phyloP scores from a whole-genome alignment of 2,329 filamentous ascomycete genomes.

The Dendrostoma leiphaemia region DNA sequence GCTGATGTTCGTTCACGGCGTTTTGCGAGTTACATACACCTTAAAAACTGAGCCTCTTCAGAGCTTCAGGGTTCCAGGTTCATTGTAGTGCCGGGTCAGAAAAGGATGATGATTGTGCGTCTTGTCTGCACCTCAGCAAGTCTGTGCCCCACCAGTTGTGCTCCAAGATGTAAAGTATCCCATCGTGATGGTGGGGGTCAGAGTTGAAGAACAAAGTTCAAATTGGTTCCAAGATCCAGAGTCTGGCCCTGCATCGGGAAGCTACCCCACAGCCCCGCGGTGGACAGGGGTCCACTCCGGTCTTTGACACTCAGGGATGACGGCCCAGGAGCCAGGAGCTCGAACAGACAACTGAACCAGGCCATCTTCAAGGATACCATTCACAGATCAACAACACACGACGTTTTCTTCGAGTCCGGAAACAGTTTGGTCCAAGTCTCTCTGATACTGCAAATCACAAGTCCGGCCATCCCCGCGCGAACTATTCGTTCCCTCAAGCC shows the following conservation, averaged over 20 bases:
- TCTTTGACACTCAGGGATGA: conserved; percentile 7
- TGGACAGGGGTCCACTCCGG: conserved; percentile 8
- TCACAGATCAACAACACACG: background rate
- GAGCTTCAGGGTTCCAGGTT: no score
- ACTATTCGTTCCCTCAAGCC: background rate
- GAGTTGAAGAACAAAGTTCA: background rate
- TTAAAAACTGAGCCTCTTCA: no score
- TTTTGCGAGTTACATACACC: no score
- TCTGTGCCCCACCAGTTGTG: no score
- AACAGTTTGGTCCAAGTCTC: background rate
- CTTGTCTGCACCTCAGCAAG: no score
- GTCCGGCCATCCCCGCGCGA: background rate
- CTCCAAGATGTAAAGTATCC: no score
- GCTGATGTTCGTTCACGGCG: no score
- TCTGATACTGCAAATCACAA: background rate
- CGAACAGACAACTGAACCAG: conserved; percentile 9
- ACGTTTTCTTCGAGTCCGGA: background rate
- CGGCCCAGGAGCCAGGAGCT: conserved; percentile 3
- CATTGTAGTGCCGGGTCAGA: no score
- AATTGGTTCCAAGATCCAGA: background rate
- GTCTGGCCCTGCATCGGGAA: background rate
- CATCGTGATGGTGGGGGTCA: no score
- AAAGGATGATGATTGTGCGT: no score
- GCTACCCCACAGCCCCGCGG: conserved; percentile 13
- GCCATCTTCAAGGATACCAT: background rate